Evolutionary conservation across 768 basidiomycete genomes (phyloP).

Genomic region (Tubosaeta brunneosetosa): DNA sequence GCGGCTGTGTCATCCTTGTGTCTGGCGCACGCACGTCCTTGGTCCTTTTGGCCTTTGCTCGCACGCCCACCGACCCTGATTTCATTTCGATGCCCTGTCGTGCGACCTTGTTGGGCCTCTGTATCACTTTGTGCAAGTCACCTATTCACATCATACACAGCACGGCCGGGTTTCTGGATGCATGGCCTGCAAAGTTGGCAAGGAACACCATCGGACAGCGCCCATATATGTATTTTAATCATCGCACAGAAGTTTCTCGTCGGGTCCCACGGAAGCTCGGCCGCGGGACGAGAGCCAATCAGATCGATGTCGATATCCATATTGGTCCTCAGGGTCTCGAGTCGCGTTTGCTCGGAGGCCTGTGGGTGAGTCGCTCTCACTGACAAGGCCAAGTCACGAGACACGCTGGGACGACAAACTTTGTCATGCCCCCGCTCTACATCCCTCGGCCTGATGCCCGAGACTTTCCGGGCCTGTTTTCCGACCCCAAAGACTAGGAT

Average conservation of each 20-base stretch:
- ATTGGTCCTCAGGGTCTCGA: constrained; percentile 7
- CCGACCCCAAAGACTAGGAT: background rate
- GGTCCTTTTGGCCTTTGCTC: background rate
- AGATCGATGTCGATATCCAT: constrained; percentile 6
- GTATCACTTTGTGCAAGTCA: too few species aligned
- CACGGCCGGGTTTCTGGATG: background rate
- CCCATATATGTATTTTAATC: background rate
- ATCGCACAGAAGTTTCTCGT: background rate
- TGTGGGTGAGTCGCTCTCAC: background rate
- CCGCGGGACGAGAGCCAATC: constrained; percentile 13
- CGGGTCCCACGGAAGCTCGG: background rate
- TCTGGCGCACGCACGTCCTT: too few species aligned
- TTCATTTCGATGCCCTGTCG: background rate
- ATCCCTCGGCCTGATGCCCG: background rate
- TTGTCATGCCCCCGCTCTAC: background rate
- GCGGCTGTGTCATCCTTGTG: background rate
- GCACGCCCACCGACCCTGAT: background rate
- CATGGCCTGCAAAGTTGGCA: background rate
- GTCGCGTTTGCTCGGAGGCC: background rate
- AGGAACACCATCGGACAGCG: background rate
- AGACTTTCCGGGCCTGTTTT: background rate
- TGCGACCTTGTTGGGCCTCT: too few species aligned
- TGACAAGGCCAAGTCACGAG: background rate
- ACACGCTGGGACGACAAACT: background rate
- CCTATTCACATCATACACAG: background rate